Percentiles rank a stretch among this genome's conserved stretches.
Conservation (phyloP, 148 eudicot genomes). For the Drosera capensis region DNA sequence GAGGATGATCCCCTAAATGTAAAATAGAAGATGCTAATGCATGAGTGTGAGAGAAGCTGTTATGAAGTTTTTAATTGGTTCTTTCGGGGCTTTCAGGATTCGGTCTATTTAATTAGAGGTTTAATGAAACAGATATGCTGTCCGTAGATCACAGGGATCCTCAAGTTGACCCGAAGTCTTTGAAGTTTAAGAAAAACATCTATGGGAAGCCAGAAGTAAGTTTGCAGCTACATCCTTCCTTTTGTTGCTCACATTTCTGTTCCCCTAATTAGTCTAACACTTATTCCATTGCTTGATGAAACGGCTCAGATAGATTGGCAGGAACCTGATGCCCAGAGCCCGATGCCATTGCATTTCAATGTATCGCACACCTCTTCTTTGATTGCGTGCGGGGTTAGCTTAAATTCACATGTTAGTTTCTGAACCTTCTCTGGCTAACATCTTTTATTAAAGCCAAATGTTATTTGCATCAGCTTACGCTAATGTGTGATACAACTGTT, state of each 20-base stretch:
- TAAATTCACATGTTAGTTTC: slow-evolving; percentile 37
- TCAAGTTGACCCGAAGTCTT: slow-evolving; percentile 37
- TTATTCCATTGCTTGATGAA: neutral
- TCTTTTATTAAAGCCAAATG: too few relatives aligned
- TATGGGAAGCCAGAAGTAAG: slow-evolving; percentile 89
- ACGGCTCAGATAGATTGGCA: slow-evolving; percentile 48
- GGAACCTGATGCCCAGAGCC: slow-evolving; percentile 18
- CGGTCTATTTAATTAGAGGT: too few relatives aligned
- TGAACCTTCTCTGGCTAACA: slow-evolving; percentile 1
- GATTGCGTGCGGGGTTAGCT: slow-evolving; percentile 72
- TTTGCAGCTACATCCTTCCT: slow-evolving; percentile 1
- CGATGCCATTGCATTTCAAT: slow-evolving; percentile 60
- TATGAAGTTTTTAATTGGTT: too few relatives aligned
- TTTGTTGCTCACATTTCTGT: neutral
- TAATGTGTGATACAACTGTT: neutral
- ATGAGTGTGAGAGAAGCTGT: too few relatives aligned
- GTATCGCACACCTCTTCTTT: slow-evolving; percentile 76
- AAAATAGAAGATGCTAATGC: too few relatives aligned
- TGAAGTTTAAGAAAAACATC: slow-evolving; percentile 57
- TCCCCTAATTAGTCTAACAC: neutral
- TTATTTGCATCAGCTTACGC: too few relatives aligned
- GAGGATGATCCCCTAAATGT: too few relatives aligned
- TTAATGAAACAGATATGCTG: slow-evolving; percentile 4
- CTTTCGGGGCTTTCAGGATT: too few relatives aligned
- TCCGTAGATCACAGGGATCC: slow-evolving; percentile 66